Base-by-base conservation (phyloP, 73 alveolate genomes). In the Loxodes magnus region DNA sequence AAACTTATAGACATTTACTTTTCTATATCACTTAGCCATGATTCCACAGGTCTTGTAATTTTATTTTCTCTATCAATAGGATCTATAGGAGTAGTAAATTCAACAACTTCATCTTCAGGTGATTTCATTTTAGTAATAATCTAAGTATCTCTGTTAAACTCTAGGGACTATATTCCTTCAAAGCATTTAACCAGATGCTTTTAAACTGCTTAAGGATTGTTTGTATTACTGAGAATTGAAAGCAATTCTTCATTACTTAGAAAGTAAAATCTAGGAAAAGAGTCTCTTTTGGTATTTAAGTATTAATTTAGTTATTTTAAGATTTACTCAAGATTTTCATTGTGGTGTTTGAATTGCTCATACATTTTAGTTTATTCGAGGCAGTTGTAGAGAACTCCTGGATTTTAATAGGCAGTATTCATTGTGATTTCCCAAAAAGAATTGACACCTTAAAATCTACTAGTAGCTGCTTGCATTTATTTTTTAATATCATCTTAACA, bases 211-310 rank as follows among this genome's bases (percentile, higher is more conserved):
- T 77, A 64, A 44, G 82, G 79, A 56, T 59, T 95, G 27, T 95
- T 59, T 25, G 99, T 92, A 56, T 95, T 84, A 22, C 99, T 93
- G 24, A 95, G 83, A 34, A 95, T 95, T 79, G 88, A 93, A 28
- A 95, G 79, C 55, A 95, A 74, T 71, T 95, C 99, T 54, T 95
- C 99, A 64, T 95, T 95, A 20, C 99, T 93, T 52, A 95, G 77
- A 90, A 95, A 95, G 64, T 95, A 95, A 84, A 95, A 95, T 52
- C 90, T 68, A 30, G 96, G 96, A 70, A 86, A 86, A 43, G 71
- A 70, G 50, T 82, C 94, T 67, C 97, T 58, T 59, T 87, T 87
- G 12, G 93, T 70, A 31, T 80, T 82, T 39, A 83, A 57, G 55
- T 71, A 83, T 30, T 79, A 91, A 31, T 84, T 74, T 6, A 88